These are phyloP conservation scores for Parathielavia appendiculata DNA, from an alignment of 495 filamentous ascomycete species.

Conservation along the genomic window DNA sequence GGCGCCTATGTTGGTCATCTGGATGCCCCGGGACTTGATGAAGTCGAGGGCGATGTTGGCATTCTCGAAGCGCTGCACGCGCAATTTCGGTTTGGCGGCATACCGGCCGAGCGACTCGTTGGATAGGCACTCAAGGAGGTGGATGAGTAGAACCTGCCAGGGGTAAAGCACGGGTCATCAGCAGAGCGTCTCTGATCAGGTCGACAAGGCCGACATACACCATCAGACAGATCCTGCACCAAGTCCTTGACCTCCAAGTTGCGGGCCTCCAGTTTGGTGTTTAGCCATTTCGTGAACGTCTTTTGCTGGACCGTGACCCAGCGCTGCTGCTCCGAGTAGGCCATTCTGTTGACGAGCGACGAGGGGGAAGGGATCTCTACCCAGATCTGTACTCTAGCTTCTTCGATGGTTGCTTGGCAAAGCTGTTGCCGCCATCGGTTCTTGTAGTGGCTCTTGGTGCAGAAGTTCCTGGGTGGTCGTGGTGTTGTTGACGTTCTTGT, in stretches of 20 bases:
- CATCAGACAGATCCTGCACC: slow-evolving; percentile 84
- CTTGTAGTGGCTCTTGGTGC: slow-evolving; percentile 3
- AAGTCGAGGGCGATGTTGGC: slow-evolving; percentile 93
- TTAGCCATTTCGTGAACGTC: slow-evolving; percentile 99
- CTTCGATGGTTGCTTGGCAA: not conserved
- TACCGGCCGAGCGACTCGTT: slow-evolving; percentile 92
- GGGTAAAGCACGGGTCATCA: slow-evolving; percentile 3
- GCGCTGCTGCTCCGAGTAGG: slow-evolving; percentile 63
- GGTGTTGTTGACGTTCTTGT: not conserved
- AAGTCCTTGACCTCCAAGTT: slow-evolving; percentile 74
- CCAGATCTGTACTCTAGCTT: slow-evolving; percentile 14
- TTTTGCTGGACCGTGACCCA: slow-evolving; percentile 98
- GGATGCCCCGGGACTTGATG: slow-evolving; percentile 83
- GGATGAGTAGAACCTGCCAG: slow-evolving; percentile 80
- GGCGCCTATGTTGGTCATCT: slow-evolving; percentile 96
- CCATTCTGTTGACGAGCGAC: slow-evolving; percentile 42
- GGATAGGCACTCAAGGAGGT: slow-evolving; percentile 92
- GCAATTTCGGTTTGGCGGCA: slow-evolving; percentile 89
- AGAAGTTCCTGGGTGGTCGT: not conserved
- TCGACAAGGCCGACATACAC: slow-evolving; percentile 53
- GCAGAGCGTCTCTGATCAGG: not conserved
- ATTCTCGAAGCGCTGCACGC: slow-evolving; percentile 97
- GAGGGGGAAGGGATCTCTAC: slow-evolving; percentile 13
- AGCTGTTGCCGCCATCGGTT: slow-evolving; percentile 20
- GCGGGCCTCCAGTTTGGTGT: slow-evolving; percentile 80